Evolutionary conservation across 441 rosid genomes (phyloP), one percentile per base, ranked within the genome.

Genomic region (Mallotus japonicus): DNA sequence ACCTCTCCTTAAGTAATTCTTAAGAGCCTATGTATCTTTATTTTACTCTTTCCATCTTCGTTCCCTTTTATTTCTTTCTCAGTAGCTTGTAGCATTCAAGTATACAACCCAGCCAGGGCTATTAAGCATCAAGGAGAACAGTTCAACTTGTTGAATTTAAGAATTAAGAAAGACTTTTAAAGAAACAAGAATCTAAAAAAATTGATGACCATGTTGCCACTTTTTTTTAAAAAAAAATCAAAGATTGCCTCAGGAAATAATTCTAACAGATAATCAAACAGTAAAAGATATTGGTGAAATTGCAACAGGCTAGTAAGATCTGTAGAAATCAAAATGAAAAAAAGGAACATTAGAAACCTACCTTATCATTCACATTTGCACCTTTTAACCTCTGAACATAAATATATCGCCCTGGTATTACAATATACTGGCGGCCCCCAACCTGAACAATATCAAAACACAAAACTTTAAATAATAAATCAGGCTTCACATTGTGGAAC

Each of bases 341-440:
- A 72, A 74, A 14, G 60, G 28, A 63, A 24, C n/a, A 51, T 6
- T 5, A 47, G 15, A 66, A 66, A 37, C 28, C 44, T 71, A 89
- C 99, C 97, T 91, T 89, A 77, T 95, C 99, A 82, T 91, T 75
- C 61, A 84, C 89, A 84, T 78, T 88, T 20, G 97, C 97, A 76
- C 85, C 99, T 87, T 95, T 95, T 28, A 95, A 87, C 83, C 99
- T 87, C 84, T 89, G 92, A 37, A 90, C 87, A 75, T 87, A 83
- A 57, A 92, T 74, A 81, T 68, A 90, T 49, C 99, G 82, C 55
- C 97, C 97, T 4, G 99, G 99, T 65, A 95, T 85, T 24, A 95
- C 99, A 69, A 95, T 92, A 83, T 91, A 95, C 70, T 95, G 99
- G 68, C 93, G 92, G 37, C 85, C 81, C 57, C 99, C 99, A 78